Base-by-base conservation (phyloP, 2,329 filamentous ascomycete genomes). In the Fusarium sp. region DNA sequence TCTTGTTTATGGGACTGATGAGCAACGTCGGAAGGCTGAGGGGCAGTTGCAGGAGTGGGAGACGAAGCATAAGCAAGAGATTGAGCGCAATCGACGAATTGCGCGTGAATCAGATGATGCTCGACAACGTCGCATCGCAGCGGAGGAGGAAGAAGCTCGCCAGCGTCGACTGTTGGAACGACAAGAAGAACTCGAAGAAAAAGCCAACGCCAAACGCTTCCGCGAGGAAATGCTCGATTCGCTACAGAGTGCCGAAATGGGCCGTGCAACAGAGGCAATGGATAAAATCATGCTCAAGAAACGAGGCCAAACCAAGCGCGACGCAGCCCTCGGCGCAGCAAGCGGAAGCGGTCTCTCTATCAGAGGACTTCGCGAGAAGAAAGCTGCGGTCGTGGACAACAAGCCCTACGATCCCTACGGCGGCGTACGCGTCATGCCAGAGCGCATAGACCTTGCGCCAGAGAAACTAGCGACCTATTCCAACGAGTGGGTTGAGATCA, bases 361-460 rank as follows among this genome's bases (percentile, higher is more conserved):
- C 81, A 92, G 93, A 73, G 95, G 95, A 3, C 86, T 98, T 63
- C 94, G 93, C 81, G 91, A 87, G 75, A 86, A 85, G 79, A 81
- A 80, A 73, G 85, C 81, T 11, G 69, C 64, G n/a, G 77, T 78
- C 17, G 78, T 72, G 52, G 88, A 88, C 9, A 90, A 94, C 75
- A 90, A 90, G 63, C 91, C 93, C 0, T 98, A 97, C 82, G 94
- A 98, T 83, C 92, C 95, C 0, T 97, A 96, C 78, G 94, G 90
- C 41, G 96, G 94, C 2, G 83, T 95, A 67, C 82, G 88, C 49
- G 88, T 95, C 55, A 85, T 85, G 27, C 89, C 90, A 26, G 86
- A 91, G 73, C 91, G 95, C 74, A 95, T 93, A 77, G 84, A 87
- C 13, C 77, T 97, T 32, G 70, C 76, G 1, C 55, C 76, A 1